Evolutionary conservation across 2,329 filamentous ascomycete genomes (phyloP), one percentile per base, ranked within the genome.

Genomic region (Alternaria solani): DNA sequence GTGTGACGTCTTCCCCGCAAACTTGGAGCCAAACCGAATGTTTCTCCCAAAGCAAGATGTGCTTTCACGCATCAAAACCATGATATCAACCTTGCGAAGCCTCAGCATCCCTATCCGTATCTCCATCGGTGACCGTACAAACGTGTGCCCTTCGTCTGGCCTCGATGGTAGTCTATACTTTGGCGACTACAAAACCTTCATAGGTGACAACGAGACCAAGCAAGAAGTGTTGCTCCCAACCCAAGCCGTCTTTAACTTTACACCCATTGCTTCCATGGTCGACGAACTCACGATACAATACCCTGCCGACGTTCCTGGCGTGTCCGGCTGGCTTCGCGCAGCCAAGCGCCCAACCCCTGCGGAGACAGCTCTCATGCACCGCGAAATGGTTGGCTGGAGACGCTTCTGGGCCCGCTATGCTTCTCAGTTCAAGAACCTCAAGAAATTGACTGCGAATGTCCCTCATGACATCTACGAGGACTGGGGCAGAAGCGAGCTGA

Each of bases 271-370:
- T 1, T 63, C 70, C 52, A 72, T 78, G 63, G 69, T 78, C 14
- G 75, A 78, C 48, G 76, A 78, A 54, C 71, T 78, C 28, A 76
- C 67, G 3, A 77, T 78, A 18, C 71, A 76, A 44, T 78, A 78
- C 52, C 69, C 74, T 3, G 46, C 64, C 23, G 73, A 77, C 52
- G 70, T 76, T 5, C 75, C 75, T 12, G 70, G 74, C 25, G 71
- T 77, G 1, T 63, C 66, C 7, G 68, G 73, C 55, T 75, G 67
- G 70, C 51, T 68, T 7, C 67, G 69, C 18, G 47, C 59, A 1
- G 62, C 65, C 14, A 74, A 70, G 25, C 62, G 66, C 5, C 63
- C 69, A 4, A 69, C 65, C 5, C 65, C 62, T 14, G 71, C 66
- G 0, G 75, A 78, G 53, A 66, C 61, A 32, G 52, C 60, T 20